Evolutionary conservation across 2,329 filamentous ascomycete species (phyloP).

Genomic region (Pseudocercospora pini-densiflorae): DNA sequence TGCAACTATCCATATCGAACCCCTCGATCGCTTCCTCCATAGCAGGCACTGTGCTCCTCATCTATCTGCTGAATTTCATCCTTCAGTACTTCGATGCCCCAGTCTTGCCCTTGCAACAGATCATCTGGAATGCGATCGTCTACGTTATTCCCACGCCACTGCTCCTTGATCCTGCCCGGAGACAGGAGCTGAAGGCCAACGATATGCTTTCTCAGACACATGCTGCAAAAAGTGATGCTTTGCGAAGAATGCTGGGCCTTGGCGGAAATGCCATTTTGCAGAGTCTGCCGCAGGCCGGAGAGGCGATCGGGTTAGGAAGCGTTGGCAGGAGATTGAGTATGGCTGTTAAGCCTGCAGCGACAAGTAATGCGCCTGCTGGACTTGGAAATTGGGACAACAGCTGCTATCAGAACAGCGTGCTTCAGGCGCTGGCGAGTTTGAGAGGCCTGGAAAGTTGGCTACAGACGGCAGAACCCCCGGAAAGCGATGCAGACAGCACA

Average conservation of each 20-base stretch:
- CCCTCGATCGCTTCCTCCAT: slow-evolving; percentile 28
- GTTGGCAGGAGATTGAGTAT: slow-evolving; percentile 37
- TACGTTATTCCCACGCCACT: slow-evolving; percentile 61
- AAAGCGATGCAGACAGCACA: slow-evolving; percentile 24
- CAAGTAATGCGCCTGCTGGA: slow-evolving; percentile 58
- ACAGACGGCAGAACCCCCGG: slow-evolving; percentile 16
- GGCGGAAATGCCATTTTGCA: slow-evolving; percentile 44
- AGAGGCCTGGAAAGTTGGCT: slow-evolving; percentile 43
- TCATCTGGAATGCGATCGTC: slow-evolving; percentile 67
- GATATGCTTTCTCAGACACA: slow-evolving; percentile 39
- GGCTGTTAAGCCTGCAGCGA: slow-evolving; percentile 27
- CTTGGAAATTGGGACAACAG: slow-evolving; percentile 93
- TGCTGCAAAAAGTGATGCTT: slow-evolving; percentile 44
- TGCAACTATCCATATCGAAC: slow-evolving; percentile 14
- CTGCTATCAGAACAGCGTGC: slow-evolving; percentile 96
- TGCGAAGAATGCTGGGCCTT: slow-evolving; percentile 45
- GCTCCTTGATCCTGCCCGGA: slow-evolving; percentile 60
- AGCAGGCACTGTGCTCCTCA: slow-evolving; percentile 31
- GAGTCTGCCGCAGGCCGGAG: slow-evolving; percentile 40
- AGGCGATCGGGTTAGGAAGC: slow-evolving; percentile 33
- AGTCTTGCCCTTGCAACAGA: slow-evolving; percentile 48
- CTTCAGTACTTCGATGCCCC: slow-evolving; percentile 37
- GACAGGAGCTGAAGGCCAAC: slow-evolving; percentile 36
- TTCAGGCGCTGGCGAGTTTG: slow-evolving; percentile 68
- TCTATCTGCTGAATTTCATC: slow-evolving; percentile 39